Percentiles rank a stretch among this genome's conserved stretches.
Conservation (phyloP, 164 flowering plant genomes). For the Protea cynaroides region DNA sequence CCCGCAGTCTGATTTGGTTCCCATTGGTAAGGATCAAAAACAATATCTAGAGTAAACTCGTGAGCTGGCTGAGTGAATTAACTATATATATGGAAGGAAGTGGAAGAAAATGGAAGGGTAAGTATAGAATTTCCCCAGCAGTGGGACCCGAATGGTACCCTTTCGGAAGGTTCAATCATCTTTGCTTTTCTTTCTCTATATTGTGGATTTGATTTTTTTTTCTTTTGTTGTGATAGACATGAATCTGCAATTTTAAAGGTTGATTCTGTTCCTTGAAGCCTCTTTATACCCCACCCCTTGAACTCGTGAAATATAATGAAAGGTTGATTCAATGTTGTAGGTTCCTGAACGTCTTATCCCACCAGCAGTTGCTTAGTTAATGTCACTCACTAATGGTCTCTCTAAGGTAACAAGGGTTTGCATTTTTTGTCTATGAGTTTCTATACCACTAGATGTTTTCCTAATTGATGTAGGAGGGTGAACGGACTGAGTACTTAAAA, state of each 20-base stretch:
- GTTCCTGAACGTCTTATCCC: slow-evolving; percentile 94
- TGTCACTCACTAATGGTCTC: slow-evolving; percentile 95
- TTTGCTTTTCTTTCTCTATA: too few species aligned
- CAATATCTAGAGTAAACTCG: slow-evolving; percentile 93
- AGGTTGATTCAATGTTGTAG: slow-evolving; percentile 31
- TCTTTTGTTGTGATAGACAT: too few species aligned
- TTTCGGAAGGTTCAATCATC: background rate
- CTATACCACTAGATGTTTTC: background rate
- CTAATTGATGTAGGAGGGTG: too few species aligned
- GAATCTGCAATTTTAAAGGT: slow-evolving; percentile 98
- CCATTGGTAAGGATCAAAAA: slow-evolving; percentile 96
- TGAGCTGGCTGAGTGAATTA: slow-evolving; percentile 84
- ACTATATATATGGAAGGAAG: slow-evolving; percentile 80
- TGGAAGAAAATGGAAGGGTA: slow-evolving; percentile 99
- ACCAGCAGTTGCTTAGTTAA: slow-evolving; percentile 89
- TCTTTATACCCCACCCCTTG: slow-evolving; percentile 19
- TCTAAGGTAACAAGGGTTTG: slow-evolving; percentile 55
- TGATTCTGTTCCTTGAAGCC: slow-evolving; percentile 17
- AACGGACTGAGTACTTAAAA: too few species aligned
- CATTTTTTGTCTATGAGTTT: background rate
- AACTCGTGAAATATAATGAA: slow-evolving; percentile 10
- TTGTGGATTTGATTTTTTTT: too few species aligned
- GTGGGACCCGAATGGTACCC: background rate
- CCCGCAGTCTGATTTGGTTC: slow-evolving; percentile 94
- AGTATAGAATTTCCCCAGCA: slow-evolving; percentile 14